A percentile compares a stretch with the other conserved stretches of the same genome.
phyloP scores from a whole-genome alignment of 495 filamentous ascomycete species.

The Annulohypoxylon maeteangense region DNA sequence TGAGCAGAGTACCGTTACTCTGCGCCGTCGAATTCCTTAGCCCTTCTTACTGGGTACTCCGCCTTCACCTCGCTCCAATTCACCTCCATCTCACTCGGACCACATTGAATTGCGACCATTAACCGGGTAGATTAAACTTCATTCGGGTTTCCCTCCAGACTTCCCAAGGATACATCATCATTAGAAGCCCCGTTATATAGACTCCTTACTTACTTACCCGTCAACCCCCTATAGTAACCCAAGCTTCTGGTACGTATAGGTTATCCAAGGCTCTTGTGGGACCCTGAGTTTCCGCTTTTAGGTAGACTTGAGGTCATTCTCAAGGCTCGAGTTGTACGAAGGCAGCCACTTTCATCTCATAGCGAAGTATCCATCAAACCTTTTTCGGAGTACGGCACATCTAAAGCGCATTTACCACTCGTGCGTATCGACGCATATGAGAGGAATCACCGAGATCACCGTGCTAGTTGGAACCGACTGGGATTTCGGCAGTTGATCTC shows the following conservation, averaged over 20 bases:
- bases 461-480: slow-evolving; percentile 1
- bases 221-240: background rate
- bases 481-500: slow-evolving; percentile 10
- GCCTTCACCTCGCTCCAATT: slow-evolving; percentile 13
- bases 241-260: background rate
- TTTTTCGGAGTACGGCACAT: slow-evolving; percentile 10
- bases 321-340: slow-evolving; percentile 26
- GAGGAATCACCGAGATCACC: background rate
- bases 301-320: slow-evolving; percentile 5
- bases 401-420: slow-evolving; percentile 14
- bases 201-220: slow-evolving; percentile 3
- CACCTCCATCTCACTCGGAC: slow-evolving; percentile 13
- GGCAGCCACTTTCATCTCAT: slow-evolving; percentile 27
- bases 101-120: slow-evolving; percentile 12
- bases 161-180: slow-evolving; percentile 5
- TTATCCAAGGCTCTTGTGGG: slow-evolving; percentile 14
- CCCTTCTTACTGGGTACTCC: slow-evolving; percentile 25
- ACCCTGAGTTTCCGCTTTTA: slow-evolving; percentile 16
- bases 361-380: background rate
- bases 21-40: slow-evolving; percentile 21
- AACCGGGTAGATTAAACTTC: slow-evolving; percentile 12
- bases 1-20: slow-evolving; percentile 18
- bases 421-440: slow-evolving; percentile 8
- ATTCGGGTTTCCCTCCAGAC: slow-evolving; percentile 9
- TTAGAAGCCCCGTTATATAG: slow-evolving; percentile 16